Percentiles rank a stretch among this genome's conserved stretches.
phyloP scores from a whole-genome alignment of 2,329 filamentous ascomycete species.

The Arthrobotrys entomopaga region DNA sequence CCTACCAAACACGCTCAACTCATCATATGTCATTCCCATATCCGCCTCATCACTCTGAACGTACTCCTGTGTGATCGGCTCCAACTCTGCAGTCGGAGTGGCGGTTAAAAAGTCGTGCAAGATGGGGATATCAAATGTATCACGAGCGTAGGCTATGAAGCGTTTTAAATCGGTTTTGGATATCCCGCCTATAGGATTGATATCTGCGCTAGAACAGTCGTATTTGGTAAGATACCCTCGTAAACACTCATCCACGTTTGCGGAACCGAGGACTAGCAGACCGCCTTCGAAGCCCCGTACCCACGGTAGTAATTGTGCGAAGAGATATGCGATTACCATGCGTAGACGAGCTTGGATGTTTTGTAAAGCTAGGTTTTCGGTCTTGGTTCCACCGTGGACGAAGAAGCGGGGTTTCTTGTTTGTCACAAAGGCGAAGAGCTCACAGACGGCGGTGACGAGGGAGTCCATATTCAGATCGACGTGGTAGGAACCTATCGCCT shows the following conservation, averaged over 20 bases:
- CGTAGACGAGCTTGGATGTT: conserved; percentile 74
- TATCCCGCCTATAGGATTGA: conserved; percentile 73
- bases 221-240: conserved; percentile 76
- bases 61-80: conserved; percentile 63
- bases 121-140: conserved; percentile 71
- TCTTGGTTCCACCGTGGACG: conserved; percentile 71
- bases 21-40: conserved; percentile 68
- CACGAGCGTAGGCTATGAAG: conserved; percentile 74
- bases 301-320: conserved; percentile 72
- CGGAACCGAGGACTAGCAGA: conserved; percentile 74
- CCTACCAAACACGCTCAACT: conserved; percentile 63
- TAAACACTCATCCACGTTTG: conserved; percentile 71
- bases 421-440: conserved; percentile 70
- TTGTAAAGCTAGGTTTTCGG: conserved; percentile 74
- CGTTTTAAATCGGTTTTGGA: conserved; percentile 75
- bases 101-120: conserved; percentile 74
- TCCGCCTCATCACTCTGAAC: conserved; percentile 66
- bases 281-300: conserved; percentile 70
- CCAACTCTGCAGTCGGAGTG: conserved; percentile 70
- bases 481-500: conserved; percentile 76
- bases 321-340: conserved; percentile 74
- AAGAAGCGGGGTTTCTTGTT: conserved; percentile 61
- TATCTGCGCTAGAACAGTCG: conserved; percentile 69
- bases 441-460: conserved; percentile 70
- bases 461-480: conserved; percentile 78